A percentile compares a stretch with the other conserved stretches of the same genome.
Conservation (phyloP, 176 grass and related monocot genomes). For the Oryza officinalis region DNA sequence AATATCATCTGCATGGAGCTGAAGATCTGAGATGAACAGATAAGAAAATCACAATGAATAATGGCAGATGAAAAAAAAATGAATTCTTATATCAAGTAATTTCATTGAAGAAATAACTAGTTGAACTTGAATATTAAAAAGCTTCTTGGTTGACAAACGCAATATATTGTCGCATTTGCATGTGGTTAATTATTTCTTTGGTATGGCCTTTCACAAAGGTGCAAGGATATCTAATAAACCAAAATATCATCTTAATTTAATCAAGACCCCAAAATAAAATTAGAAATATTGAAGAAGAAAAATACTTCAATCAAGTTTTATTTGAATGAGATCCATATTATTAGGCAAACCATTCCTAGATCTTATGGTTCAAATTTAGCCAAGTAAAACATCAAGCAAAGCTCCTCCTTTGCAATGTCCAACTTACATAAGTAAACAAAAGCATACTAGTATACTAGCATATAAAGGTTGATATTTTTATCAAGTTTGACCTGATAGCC, state of each 20-base stretch:
- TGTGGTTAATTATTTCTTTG: neutral
- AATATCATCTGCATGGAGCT: slow-evolving; percentile 94
- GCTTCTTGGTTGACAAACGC: neutral
- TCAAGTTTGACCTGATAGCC: neutral
- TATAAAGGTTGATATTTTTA: neutral
- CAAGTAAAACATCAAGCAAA: neutral
- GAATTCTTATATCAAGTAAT: neutral
- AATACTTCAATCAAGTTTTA: neutral
- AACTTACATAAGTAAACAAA: neutral
- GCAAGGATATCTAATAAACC: neutral
- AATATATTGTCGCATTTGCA: neutral
- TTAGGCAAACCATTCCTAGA: neutral
- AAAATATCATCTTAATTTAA: neutral
- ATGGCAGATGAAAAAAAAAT: neutral
- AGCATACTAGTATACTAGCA: neutral
- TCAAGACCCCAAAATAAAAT: neutral
- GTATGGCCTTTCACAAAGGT: neutral
- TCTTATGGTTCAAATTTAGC: neutral
- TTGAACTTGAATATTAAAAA: neutral
- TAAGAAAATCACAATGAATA: neutral
- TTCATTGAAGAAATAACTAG: neutral
- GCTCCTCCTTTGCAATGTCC: neutral
- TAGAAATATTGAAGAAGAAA: neutral
- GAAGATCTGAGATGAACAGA: slow-evolving; percentile 74
- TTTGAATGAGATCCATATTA: neutral